A percentile compares a stretch with the other conserved stretches of the same genome.
phyloP scores from a whole-genome alignment of 2,329 filamentous ascomycete genomes.

The Plectosphaerella sp. region DNA sequence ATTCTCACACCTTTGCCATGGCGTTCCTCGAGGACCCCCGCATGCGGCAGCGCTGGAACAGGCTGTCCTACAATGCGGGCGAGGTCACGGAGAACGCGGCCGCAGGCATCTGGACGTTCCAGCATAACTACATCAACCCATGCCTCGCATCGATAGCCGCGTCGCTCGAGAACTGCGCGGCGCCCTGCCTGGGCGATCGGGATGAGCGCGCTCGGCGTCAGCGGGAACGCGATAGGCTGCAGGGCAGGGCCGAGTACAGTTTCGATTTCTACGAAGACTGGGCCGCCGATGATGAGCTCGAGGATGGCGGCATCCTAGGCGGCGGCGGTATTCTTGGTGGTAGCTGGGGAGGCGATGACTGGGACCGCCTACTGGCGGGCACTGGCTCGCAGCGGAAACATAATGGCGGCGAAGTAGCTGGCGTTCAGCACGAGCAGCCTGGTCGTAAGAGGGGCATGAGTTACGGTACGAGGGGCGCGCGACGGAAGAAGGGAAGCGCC shows the following conservation, averaged over 20 bases:
- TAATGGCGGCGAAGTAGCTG: constrained; percentile 2
- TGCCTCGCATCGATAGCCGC: constrained; percentile 66
- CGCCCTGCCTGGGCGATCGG: constrained; percentile 64
- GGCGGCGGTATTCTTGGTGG: constrained; percentile 55
- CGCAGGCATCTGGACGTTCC: constrained; percentile 83
- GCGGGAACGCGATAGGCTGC: constrained; percentile 56
- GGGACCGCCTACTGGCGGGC: constrained; percentile 76
- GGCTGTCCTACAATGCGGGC: constrained; percentile 86
- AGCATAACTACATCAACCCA: constrained; percentile 78
- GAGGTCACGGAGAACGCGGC: constrained; percentile 88
- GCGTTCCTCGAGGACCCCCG: constrained; percentile 74
- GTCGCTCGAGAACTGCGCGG: constrained; percentile 68
- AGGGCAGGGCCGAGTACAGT: constrained; percentile 69
- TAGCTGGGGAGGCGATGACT: constrained; percentile 76
- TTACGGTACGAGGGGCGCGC: constrained; percentile 66
- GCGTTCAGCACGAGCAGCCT: constrained; percentile 57
- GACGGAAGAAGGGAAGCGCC: constrained; percentile 31
- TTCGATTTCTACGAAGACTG: constrained; percentile 99
- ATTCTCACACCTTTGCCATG: constrained; percentile 31
- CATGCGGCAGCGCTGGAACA: constrained; percentile 89
- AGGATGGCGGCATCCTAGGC: constrained; percentile 14
- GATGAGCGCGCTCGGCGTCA: constrained; percentile 69
- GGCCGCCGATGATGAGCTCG: constrained; percentile 57
- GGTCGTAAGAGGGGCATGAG: constrained; percentile 78
- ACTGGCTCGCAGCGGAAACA: constrained; percentile 46